phyloP scores from a whole-genome alignment of 371 early-diverging fungal genomes.

The Saksenaea oblongispora region DNA sequence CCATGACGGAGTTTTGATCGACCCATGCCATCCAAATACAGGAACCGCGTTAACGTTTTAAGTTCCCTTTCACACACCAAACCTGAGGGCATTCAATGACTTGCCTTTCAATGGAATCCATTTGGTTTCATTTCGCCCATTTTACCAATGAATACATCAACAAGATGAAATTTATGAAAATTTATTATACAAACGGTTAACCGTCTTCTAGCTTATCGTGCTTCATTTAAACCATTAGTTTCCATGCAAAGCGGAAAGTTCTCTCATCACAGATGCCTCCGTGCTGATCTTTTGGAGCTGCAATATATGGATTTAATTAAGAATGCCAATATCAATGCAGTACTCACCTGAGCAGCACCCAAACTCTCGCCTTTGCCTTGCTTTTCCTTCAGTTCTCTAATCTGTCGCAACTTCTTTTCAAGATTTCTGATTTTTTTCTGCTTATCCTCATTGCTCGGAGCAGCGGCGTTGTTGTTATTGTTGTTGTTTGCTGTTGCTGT shows the following conservation, averaged over 20 bases:
- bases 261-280: constrained; percentile 44
- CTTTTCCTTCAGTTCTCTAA: constrained; percentile 80
- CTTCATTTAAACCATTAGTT: neutral
- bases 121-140: too few relatives aligned
- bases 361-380: constrained; percentile 77
- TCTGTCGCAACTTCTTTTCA: constrained; percentile 90
- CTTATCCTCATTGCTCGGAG: constrained; percentile 45
- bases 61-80: too few relatives aligned
- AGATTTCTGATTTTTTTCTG: constrained; percentile 87
- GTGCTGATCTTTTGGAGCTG: constrained; percentile 39
- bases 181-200: neutral
- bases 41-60: too few relatives aligned
- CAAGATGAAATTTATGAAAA: neutral
- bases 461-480: constrained; percentile 10
- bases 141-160: too few relatives aligned
- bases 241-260: constrained; percentile 26
- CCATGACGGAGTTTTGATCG: too few relatives aligned
- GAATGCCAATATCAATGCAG: too few relatives aligned
- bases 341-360: constrained; percentile 77
- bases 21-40: too few relatives aligned
- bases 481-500: constrained; percentile 7
- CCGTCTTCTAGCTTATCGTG: neutral
- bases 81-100: too few relatives aligned
- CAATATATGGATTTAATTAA: neutral
- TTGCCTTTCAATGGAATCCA: too few relatives aligned